Base-by-base conservation (phyloP, 441 rosid genomes). In the Gossypium aridum region DNA sequence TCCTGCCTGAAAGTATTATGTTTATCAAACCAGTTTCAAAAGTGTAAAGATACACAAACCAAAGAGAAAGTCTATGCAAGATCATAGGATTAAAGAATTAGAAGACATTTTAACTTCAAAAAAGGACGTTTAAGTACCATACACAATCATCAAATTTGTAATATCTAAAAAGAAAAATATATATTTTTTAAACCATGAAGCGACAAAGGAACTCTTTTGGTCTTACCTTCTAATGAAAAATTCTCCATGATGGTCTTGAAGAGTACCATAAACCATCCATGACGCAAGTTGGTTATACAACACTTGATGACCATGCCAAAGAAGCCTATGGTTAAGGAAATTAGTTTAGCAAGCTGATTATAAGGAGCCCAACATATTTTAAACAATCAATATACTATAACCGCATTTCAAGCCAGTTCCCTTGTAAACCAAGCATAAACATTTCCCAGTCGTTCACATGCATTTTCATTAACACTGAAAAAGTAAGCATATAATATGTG, bases 281-380 rank as follows among this genome's bases (percentile, higher is more conserved):
- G 97, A 86, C 0, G 94, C 98, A 73, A 95, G 98, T 76, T 92
- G 99, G 81, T 88, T 92, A 81, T 91, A 92, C 91, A 95, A 81
- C 71, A 95, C 94, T 78, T 92, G 98, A 82, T 92, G 97, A 72
- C 96, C 97, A 69, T 95, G 95, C 99, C 99, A 95, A 83, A 91
- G 95, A 84, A 95, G 98, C 89, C 98, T 93, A 79, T 53, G 78
- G 70, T 47, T 75, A 39, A 75, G 20, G 28, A 51, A 34, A 70
- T 55, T 69, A 66, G 75, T 49, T 65, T 25, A 70, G 64, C 16
- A 69, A 64, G 65, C 16, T 65, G 53, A 62, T 66, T 57, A 25
- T 64, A 20, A 57, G 43, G 14, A 25, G 17, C 9, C 43, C 9
- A 31, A 56, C 68, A 64, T 47, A 25, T 37, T 25, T 31, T 37